Percentiles rank a stretch among this genome's conserved stretches.
These are phyloP conservation scores for Dendrocalamus sinicus DNA, from an alignment of 176 grass and related monocot species.

Conservation along the genomic window DNA sequence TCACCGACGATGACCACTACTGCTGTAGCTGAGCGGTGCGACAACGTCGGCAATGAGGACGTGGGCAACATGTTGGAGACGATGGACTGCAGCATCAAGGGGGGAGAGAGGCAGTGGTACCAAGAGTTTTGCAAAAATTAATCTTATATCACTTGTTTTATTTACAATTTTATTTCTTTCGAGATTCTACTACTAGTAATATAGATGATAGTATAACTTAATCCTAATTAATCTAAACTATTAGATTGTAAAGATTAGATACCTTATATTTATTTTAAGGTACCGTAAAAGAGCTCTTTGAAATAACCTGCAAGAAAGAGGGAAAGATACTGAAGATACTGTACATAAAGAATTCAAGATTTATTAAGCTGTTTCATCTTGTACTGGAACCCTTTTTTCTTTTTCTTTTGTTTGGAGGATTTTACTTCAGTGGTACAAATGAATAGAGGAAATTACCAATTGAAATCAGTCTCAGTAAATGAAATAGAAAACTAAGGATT, in stretches of 20 bases:
- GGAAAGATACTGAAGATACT: neutral
- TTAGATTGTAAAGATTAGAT: too few species aligned
- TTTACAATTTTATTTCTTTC: too few species aligned
- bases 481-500: neutral
- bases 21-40: conserved; percentile 39
- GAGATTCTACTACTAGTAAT: too few species aligned
- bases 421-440: neutral
- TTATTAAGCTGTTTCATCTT: neutral
- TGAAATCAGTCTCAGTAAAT: neutral
- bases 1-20: conserved; percentile 35
- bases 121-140: too few species aligned
- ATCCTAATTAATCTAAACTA: too few species aligned
- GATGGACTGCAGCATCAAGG: conserved; percentile 40
- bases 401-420: neutral
- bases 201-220: too few species aligned
- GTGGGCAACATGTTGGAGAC: conserved; percentile 55
- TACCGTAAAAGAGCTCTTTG: neutral
- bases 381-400: neutral
- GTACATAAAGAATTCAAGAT: neutral
- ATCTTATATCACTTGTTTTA: too few species aligned
- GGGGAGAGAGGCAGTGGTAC: conserved; percentile 20
- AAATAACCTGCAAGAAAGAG: neutral
- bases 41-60: conserved; percentile 48
- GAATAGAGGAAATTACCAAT: neutral
- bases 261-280: too few species aligned